These are phyloP conservation scores for Penicillium tannophilum DNA, from an alignment of 495 filamentous ascomycete genomes.

Conservation along the genomic window DNA sequence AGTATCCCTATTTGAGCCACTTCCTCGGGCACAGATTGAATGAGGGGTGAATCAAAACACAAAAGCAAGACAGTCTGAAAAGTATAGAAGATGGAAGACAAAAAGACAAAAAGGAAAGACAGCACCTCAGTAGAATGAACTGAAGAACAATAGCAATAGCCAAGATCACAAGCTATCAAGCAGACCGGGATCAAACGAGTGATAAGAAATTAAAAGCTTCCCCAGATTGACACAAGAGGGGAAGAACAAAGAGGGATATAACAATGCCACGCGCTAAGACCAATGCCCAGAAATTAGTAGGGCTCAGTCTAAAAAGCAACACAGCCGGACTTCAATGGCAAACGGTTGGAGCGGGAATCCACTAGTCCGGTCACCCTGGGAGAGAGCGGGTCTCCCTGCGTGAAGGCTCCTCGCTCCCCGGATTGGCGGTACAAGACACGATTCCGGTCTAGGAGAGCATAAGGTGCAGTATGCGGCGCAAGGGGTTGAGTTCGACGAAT, in stretches of 20 bases:
- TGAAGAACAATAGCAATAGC: not conserved
- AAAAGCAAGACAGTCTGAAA: not conserved
- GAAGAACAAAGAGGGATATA: conserved; percentile 2
- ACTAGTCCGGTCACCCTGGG: conserved; percentile 22
- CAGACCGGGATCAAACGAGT: conserved; percentile 11
- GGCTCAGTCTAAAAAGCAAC: conserved; percentile 20
- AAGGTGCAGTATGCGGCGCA: conserved; percentile 24
- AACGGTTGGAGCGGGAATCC: conserved; percentile 23
- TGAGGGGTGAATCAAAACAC: not conserved
- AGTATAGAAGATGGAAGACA: not conserved
- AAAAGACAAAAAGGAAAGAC: not conserved
- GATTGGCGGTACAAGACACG: conserved; percentile 27
- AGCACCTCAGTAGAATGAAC: not conserved
- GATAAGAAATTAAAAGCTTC: conserved; percentile 8
- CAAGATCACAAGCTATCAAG: not conserved
- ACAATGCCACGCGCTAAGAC: not conserved
- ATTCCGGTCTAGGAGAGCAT: conserved; percentile 17
- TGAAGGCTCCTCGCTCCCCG: conserved; percentile 26
- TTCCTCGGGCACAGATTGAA: not conserved
- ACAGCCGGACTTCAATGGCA: conserved; percentile 11
- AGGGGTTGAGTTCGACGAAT: conserved; percentile 25
- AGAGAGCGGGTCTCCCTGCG: conserved; percentile 20
- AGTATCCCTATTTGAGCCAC: not conserved
- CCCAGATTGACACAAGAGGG: conserved; percentile 7
- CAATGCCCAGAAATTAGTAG: not conserved